phyloP scores from a whole-genome alignment of 2,329 filamentous ascomycete genomes.

The Neonectria faginata region DNA sequence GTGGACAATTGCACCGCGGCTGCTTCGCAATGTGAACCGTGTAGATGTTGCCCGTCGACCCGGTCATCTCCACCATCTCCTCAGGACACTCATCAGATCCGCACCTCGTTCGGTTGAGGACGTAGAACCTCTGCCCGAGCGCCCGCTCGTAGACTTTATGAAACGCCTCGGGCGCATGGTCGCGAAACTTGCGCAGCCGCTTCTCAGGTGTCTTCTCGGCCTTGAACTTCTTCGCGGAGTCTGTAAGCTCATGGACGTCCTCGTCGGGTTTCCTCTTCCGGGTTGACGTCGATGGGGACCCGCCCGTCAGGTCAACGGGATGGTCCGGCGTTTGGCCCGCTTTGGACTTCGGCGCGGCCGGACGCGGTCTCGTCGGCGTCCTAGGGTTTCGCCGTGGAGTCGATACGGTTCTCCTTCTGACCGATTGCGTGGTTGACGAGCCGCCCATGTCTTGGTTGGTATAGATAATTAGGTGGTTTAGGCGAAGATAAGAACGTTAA shows the following conservation, averaged over 20 bases:
- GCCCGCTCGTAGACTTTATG: slow-evolving; percentile 54
- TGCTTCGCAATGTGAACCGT: slow-evolving; percentile 63
- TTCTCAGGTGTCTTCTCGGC: slow-evolving; percentile 47
- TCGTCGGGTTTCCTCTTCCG: slow-evolving; percentile 35
- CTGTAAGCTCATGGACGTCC: background rate
- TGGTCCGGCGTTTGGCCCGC: slow-evolving; percentile 22
- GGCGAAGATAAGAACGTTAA: background rate
- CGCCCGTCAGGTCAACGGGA: slow-evolving; percentile 21
- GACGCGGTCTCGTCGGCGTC: slow-evolving; percentile 14
- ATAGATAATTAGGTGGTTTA: background rate
- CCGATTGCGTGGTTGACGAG: background rate
- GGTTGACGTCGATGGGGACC: slow-evolving; percentile 15
- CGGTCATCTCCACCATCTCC: slow-evolving; percentile 69
- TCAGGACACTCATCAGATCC: slow-evolving; percentile 55
- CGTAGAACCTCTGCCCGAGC: slow-evolving; percentile 59
- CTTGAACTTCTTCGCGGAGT: slow-evolving; percentile 33
- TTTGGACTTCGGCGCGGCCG: slow-evolving; percentile 1
- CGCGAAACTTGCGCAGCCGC: slow-evolving; percentile 51
- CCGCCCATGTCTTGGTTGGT: slow-evolving; percentile 21
- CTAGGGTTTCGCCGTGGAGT: background rate
- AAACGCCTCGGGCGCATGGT: slow-evolving; percentile 51
- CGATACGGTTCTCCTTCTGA: background rate
- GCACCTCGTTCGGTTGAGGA: slow-evolving; percentile 55
- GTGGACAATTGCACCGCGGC: slow-evolving; percentile 68
- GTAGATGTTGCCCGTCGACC: slow-evolving; percentile 75